Conservation (phyloP, 2,329 filamentous ascomycete genomes). For the Ustulina deusta region DNA sequence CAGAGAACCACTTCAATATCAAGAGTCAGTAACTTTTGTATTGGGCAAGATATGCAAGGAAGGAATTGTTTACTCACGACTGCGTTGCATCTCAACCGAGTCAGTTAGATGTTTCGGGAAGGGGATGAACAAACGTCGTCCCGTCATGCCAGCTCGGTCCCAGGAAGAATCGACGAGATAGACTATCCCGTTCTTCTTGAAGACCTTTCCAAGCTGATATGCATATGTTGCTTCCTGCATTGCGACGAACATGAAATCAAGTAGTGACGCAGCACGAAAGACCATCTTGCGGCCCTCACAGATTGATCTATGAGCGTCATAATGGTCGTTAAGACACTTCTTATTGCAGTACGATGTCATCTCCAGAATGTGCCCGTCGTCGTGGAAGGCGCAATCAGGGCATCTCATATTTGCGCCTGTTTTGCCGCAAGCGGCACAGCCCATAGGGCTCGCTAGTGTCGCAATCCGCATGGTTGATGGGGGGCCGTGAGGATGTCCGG, state of each 20-base stretch:
- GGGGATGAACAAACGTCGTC: constrained; percentile 31
- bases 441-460: not conserved
- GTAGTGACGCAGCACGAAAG: constrained; percentile 19
- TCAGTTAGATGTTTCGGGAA: constrained; percentile 23
- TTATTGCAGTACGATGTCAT: constrained; percentile 39
- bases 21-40: constrained; percentile 3
- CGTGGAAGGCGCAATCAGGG: constrained; percentile 23
- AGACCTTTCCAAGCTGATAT: constrained; percentile 11
- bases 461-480: constrained; percentile 23
- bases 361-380: constrained; percentile 18
- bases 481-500: not conserved
- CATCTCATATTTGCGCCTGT: constrained; percentile 29
- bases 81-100: not conserved
- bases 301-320: constrained; percentile 12
- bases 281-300: constrained; percentile 30
- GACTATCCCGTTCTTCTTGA: constrained; percentile 19
- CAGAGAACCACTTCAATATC: constrained; percentile 22
- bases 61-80: constrained; percentile 25
- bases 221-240: constrained; percentile 27
- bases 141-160: constrained; percentile 35
- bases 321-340: constrained; percentile 28
- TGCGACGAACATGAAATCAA: constrained; percentile 19
- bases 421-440: constrained; percentile 34
- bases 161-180: constrained; percentile 19
- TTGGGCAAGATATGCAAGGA: not conserved